These are phyloP conservation scores for Phytophthora cryptogea DNA, from an alignment of 352 stramenopile genomes.

Conservation along the genomic window DNA sequence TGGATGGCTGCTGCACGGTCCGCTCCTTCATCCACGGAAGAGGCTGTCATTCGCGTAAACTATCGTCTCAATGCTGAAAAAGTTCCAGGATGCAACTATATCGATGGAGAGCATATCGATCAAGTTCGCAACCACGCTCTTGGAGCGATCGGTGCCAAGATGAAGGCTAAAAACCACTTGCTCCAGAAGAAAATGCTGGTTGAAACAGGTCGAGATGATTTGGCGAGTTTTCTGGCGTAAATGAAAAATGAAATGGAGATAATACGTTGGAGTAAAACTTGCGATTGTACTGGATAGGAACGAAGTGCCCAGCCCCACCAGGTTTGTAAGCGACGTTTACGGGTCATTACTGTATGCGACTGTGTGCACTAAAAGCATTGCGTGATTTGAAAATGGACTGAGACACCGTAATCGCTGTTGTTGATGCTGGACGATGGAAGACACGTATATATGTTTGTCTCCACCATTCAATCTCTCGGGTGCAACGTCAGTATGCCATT, in stretches of 20 bases:
- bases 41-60: conserved; percentile 28
- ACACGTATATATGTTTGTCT: no score
- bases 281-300: no score
- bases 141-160: conserved; percentile 28
- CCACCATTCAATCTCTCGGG: no score
- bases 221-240: conserved; percentile 31
- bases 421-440: no score
- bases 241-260: neutral
- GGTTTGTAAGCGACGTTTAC: no score
- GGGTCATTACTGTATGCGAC: no score
- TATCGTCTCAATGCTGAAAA: conserved; percentile 32
- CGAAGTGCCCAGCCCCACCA: no score
- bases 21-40: conserved; percentile 12
- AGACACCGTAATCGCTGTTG: no score
- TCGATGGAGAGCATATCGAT: conserved; percentile 36
- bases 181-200: conserved; percentile 33
- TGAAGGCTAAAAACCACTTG: conserved; percentile 32
- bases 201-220: conserved; percentile 20
- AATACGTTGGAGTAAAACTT: no score
- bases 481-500: no score
- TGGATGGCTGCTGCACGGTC: conserved; percentile 31
- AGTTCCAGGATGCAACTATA: conserved; percentile 21
- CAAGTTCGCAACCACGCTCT: conserved; percentile 36
- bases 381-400: no score
- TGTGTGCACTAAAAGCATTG: no score